These are phyloP conservation scores for Heteromeles arbutifolia DNA, from an alignment of 306 rosid species.

Conservation along the genomic window DNA sequence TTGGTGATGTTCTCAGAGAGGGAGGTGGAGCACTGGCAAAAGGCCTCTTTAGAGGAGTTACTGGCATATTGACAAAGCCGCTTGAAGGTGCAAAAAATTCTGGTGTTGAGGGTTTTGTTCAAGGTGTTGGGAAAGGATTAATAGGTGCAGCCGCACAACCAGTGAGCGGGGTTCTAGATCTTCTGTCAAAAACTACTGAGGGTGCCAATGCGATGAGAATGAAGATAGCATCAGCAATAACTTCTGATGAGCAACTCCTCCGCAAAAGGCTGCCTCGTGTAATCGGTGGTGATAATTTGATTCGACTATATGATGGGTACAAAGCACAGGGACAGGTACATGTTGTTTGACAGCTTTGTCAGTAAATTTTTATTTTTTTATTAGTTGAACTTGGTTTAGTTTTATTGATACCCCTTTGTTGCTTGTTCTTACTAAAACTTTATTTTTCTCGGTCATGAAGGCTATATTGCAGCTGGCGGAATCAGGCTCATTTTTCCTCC, in stretches of 20 bases:
- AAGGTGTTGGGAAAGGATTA: slow-evolving; percentile 98
- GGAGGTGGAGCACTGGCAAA: slow-evolving; percentile 99
- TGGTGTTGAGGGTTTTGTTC: slow-evolving; percentile 99
- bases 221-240: slow-evolving; percentile 90
- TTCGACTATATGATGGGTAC: slow-evolving; percentile 69
- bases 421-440: not conserved
- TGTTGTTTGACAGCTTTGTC: slow-evolving; percentile 12
- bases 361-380: no score
- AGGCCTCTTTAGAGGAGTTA: slow-evolving; percentile 96
- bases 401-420: not conserved
- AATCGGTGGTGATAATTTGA: slow-evolving; percentile 88
- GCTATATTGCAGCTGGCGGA: slow-evolving; percentile 92
- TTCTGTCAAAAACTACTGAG: slow-evolving; percentile 91
- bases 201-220: slow-evolving; percentile 99
- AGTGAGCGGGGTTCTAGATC: slow-evolving; percentile 95
- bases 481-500: slow-evolving; percentile 93
- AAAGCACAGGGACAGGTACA: slow-evolving; percentile 97
- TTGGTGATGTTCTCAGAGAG: slow-evolving; percentile 89
- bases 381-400: not conserved
- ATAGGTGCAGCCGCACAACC: slow-evolving; percentile 99
- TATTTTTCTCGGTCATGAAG: slow-evolving; percentile 44
- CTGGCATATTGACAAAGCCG: slow-evolving; percentile 96
- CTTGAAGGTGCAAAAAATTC: slow-evolving; percentile 96
- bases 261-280: slow-evolving; percentile 92
- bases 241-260: slow-evolving; percentile 96